These are phyloP conservation scores for Alternaria solani DNA, from an alignment of 2,329 filamentous ascomycete genomes.

Conservation along the genomic window DNA sequence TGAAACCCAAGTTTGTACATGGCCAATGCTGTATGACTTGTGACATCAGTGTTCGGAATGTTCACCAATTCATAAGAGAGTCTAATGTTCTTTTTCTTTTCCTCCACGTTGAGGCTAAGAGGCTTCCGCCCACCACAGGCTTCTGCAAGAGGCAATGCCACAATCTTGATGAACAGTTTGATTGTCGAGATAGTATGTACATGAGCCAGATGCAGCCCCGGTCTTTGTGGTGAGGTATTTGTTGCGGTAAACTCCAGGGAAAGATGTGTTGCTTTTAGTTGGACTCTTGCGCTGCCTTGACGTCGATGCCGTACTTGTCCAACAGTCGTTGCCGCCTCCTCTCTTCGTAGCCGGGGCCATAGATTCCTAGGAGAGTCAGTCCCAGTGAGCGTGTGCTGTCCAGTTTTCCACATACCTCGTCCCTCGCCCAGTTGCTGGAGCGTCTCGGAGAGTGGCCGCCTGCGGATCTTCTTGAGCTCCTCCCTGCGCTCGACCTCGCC, in stretches of 20 bases:
- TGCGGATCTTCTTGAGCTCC: slow-evolving; percentile 74
- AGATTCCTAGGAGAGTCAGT: slow-evolving; percentile 68
- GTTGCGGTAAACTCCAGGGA: slow-evolving; percentile 31
- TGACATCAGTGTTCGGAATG: too few relatives aligned
- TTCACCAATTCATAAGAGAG: neutral
- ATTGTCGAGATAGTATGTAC: slow-evolving; percentile 30
- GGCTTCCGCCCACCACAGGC: neutral
- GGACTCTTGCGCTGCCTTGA: slow-evolving; percentile 54
- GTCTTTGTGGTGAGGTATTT: slow-evolving; percentile 21
- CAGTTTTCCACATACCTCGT: slow-evolving; percentile 68
- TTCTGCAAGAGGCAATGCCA: neutral
- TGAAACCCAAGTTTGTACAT: neutral
- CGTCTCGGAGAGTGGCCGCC: slow-evolving; percentile 80
- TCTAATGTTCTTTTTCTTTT: too few relatives aligned
- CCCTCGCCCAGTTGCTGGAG: slow-evolving; percentile 84
- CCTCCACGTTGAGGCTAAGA: neutral
- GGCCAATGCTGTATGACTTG: neutral
- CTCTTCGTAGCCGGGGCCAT: slow-evolving; percentile 83
- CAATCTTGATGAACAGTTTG: neutral
- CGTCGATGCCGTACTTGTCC: slow-evolving; percentile 87
- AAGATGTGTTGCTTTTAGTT: slow-evolving; percentile 22
- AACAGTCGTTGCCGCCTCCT: slow-evolving; percentile 81
- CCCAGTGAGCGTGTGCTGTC: neutral
- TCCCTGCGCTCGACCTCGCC: slow-evolving; percentile 82
- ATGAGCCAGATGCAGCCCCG: slow-evolving; percentile 19